A percentile compares a stretch with the other conserved stretches of the same genome.
These are phyloP conservation scores for Trapa bicornis DNA, from an alignment of 345 rosid species.

Conservation along the genomic window DNA sequence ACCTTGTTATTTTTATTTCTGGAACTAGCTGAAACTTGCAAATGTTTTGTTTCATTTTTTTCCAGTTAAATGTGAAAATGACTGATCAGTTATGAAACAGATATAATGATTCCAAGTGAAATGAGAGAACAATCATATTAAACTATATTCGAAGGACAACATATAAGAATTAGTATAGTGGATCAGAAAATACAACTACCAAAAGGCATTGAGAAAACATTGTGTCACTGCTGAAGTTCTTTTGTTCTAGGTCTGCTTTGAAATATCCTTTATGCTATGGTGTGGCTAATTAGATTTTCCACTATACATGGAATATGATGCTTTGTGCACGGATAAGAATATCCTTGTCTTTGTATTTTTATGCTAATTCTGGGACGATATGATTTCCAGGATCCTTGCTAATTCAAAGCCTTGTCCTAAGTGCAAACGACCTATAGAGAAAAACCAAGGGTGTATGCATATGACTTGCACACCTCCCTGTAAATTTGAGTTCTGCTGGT, in stretches of 20 bases:
- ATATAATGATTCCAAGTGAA: not conserved
- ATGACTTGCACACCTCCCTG: slow-evolving; percentile 99
- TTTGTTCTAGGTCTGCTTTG: not conserved
- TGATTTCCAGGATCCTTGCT: slow-evolving; percentile 70
- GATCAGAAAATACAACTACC: not conserved
- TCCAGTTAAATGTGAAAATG: no score
- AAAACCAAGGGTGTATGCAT: slow-evolving; percentile 99
- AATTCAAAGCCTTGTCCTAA: slow-evolving; percentile 99
- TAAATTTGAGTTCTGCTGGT: slow-evolving; percentile 99
- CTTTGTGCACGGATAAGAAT: not conserved
- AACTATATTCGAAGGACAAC: not conserved
- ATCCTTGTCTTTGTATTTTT: not conserved
- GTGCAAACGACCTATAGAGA: slow-evolving; percentile 98
- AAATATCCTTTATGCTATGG: not conserved
- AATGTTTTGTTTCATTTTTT: no score
- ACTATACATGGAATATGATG: not conserved
- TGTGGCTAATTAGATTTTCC: not conserved
- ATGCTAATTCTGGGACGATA: not conserved
- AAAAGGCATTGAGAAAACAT: not conserved
- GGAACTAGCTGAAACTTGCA: no score
- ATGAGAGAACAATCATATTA: not conserved
- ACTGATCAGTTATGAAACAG: not conserved
- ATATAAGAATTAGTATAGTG: not conserved
- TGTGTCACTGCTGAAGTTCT: not conserved
- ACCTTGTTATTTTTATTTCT: no score